Conservation (phyloP, 2,329 filamentous ascomycete species). For the Trichoderma arundinaceum region DNA sequence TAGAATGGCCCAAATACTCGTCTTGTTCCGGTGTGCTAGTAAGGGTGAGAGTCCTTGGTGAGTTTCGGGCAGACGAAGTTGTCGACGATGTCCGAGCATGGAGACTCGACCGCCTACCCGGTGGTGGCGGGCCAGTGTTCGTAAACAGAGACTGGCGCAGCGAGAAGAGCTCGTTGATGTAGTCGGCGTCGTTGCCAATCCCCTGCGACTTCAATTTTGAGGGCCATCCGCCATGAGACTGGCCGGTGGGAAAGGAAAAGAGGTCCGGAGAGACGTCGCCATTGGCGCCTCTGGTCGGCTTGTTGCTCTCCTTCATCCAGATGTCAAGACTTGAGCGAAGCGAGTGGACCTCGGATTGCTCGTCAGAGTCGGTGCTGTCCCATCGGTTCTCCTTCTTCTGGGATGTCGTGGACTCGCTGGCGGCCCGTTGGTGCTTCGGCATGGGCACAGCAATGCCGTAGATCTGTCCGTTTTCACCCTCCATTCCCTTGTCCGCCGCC, state of each 20-base stretch:
- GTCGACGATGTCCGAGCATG: slow-evolving; percentile 52
- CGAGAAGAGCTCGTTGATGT: slow-evolving; percentile 54
- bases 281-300: slow-evolving; percentile 42
- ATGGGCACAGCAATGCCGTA: slow-evolving; percentile 35
- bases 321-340: slow-evolving; percentile 60
- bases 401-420: slow-evolving; percentile 53
- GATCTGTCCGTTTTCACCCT: slow-evolving; percentile 35
- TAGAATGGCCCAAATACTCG: slow-evolving; percentile 33
- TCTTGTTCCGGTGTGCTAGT: slow-evolving; percentile 36
- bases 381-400: slow-evolving; percentile 50
- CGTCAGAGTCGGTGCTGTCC: slow-evolving; percentile 52
- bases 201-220: slow-evolving; percentile 31
- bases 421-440: slow-evolving; percentile 53
- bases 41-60: slow-evolving; percentile 7
- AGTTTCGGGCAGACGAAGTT: slow-evolving; percentile 33
- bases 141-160: slow-evolving; percentile 49
- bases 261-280: slow-evolving; percentile 56
- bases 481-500: slow-evolving; percentile 22
- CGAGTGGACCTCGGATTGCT: slow-evolving; percentile 49
- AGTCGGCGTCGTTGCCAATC: slow-evolving; percentile 45
- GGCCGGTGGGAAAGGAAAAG: slow-evolving; percentile 56
- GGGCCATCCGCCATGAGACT: slow-evolving; percentile 41
- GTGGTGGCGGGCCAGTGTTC: slow-evolving; percentile 51
- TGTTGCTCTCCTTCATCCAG: slow-evolving; percentile 62
- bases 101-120: slow-evolving; percentile 60